Base-by-base conservation (phyloP, 2,329 filamentous ascomycete genomes). In the Diatrype stigma region DNA sequence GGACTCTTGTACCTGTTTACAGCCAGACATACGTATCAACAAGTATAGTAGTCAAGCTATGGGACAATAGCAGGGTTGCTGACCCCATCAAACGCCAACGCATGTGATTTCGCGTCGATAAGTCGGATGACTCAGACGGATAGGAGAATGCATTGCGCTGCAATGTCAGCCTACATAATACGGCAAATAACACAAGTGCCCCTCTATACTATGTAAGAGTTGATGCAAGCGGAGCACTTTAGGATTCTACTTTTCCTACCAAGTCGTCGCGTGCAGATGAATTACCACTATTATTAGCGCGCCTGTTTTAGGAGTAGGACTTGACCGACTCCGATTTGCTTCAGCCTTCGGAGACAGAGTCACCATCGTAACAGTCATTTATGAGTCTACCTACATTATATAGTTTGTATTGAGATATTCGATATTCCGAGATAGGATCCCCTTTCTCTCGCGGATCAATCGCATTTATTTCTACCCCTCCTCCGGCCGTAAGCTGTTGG, bases 51-150 rank as follows among this genome's bases (percentile, higher is more conserved):
- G 14, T 16, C 2, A 40, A 14, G 5, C 5, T 19, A 19, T 40
- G 5, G 6, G n/a, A 19, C 11, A 19, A 19, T n/a, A 40, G 37
- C 37, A 40, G 8, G 19, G n/a, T 10, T 40, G 1, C 10, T 21
- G 37, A 17, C 5, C 37, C 17, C n/a, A 3, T 19, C 17, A 50
- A 50, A 60, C 60, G 35, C 49, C 55, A 30, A 57, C 51, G 11
- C 57, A 59, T 57, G 57, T 59, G 57, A 59, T 54, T 52, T 52
- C 55, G 57, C 57, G 55, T 56, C 47, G 11, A 11, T 32, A 16
- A 6, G 5, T 8, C 37, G 6, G 32, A 45, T 14, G 5, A 22
- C 6, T 23, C 46, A 17, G 34, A 34, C 30, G 30, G 32, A n/a
- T 38, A 7, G 48, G 40, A 7, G 26, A 30, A 30, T 30, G 26